Evolutionary conservation across 139 green algal species (phyloP).

Genomic region (Eudorina sp.): DNA sequence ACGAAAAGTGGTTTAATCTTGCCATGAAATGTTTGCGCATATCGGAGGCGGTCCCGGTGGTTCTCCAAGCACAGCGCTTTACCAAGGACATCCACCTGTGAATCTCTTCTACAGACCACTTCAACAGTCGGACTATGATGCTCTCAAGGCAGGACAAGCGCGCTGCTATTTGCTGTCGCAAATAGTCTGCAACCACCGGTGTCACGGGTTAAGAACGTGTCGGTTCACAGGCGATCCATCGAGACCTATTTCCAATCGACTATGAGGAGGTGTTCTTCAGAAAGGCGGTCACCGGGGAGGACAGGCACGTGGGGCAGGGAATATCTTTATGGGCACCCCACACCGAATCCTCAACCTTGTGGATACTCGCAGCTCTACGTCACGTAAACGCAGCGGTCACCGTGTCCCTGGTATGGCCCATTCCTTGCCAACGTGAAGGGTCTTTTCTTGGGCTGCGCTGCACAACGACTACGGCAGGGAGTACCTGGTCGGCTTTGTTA

Average conservation of each 20-base stretch:
- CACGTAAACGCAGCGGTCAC: too few relatives aligned
- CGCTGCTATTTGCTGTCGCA: too few relatives aligned
- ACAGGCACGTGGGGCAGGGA: too few relatives aligned
- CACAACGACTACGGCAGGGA: conserved; percentile 44
- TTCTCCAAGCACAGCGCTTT: not conserved
- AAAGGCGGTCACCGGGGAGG: conserved; percentile 50
- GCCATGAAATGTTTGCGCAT: not conserved
- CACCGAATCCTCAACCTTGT: too few relatives aligned
- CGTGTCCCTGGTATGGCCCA: too few relatives aligned
- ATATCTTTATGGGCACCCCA: too few relatives aligned
- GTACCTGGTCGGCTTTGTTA: conserved; percentile 70
- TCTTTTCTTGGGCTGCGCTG: conserved; percentile 61
- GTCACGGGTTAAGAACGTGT: too few relatives aligned
- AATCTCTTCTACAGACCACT: conserved; percentile 49
- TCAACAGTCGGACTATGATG: conserved; percentile 38
- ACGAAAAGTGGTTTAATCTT: too few relatives aligned
- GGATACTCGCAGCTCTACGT: too few relatives aligned
- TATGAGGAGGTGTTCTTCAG: conserved; percentile 67
- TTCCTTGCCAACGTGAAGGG: too few relatives aligned
- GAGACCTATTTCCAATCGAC: conserved; percentile 64
- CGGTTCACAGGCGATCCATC: conserved; percentile 46
- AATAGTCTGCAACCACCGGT: too few relatives aligned
- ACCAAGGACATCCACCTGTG: not conserved
- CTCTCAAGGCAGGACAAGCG: conserved; percentile 48
- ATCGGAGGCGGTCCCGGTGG: not conserved